A percentile compares a stretch with the other conserved stretches of the same genome.
phyloP scores from a whole-genome alignment of 1,139 yeast species.

The Lodderomyces jiufengensis region DNA sequence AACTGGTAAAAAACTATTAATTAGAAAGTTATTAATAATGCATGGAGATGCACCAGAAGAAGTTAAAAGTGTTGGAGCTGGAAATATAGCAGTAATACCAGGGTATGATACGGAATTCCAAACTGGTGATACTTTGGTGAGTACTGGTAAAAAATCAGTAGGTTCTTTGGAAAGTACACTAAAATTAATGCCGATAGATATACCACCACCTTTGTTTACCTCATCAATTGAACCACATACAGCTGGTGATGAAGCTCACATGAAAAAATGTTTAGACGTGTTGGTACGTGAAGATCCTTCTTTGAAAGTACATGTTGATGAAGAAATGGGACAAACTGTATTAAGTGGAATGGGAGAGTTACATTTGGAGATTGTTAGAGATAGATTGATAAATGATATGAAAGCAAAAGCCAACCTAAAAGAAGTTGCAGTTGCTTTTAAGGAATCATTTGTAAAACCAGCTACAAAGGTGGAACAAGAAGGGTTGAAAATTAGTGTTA shows the following conservation, averaged over 20 bases:
- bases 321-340: conserved; percentile 83
- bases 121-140: conserved; percentile 87
- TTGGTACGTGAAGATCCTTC: conserved; percentile 67
- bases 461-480: conserved; percentile 3
- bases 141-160: conserved; percentile 50
- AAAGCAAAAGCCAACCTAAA: conserved; percentile 80
- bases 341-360: conserved; percentile 95
- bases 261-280: conserved; percentile 64
- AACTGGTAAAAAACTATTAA: conserved; percentile 61
- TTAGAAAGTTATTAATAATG: conserved; percentile 73
- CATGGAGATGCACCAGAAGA: conserved; percentile 85
- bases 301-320: conserved; percentile 46
- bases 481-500: conserved; percentile 41
- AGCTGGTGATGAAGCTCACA: conserved; percentile 68
- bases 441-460: conserved; percentile 54
- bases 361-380: conserved; percentile 83
- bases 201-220: conserved; percentile 93
- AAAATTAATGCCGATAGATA: conserved; percentile 67
- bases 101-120: conserved; percentile 67
- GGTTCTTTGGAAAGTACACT: conserved; percentile 47
- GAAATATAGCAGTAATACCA: conserved; percentile 87
- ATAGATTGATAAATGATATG: conserved; percentile 72
- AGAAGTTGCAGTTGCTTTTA: conserved; percentile 82
- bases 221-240: conserved; percentile 81
- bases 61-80: conserved; percentile 58